Evolutionary conservation across 2,329 filamentous ascomycete species (phyloP).

Genomic region (Phyllosticta ampelicida): DNA sequence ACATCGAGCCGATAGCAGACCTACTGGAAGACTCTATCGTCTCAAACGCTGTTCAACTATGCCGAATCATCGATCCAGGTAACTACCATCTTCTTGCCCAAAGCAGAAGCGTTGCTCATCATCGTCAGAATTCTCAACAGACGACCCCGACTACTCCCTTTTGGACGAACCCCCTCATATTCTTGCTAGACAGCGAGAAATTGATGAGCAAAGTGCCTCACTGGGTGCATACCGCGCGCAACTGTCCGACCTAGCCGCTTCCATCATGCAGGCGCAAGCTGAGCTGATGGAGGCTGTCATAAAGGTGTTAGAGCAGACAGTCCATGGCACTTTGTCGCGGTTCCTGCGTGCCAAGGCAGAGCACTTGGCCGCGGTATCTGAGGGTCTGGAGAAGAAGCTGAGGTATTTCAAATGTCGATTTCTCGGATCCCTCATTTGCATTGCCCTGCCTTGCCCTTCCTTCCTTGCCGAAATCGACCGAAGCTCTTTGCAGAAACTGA

Average conservation of each 20-base stretch:
- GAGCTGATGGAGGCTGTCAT: constrained; percentile 29
- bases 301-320: constrained; percentile 35
- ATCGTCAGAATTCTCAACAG: constrained; percentile 2
- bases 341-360: constrained; percentile 33
- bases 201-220: background rate
- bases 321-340: constrained; percentile 35
- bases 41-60: constrained; percentile 21
- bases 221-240: constrained; percentile 21
- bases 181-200: background rate
- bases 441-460: background rate
- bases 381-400: constrained; percentile 32
- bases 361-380: constrained; percentile 31
- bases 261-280: constrained; percentile 28
- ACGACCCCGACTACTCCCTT: background rate
- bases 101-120: constrained; percentile 1
- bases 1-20: constrained; percentile 25
- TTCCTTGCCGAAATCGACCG: constrained; percentile 11
- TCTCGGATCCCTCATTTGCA: background rate
- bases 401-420: constrained; percentile 9
- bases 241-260: constrained; percentile 24
- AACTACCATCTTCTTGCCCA: background rate
- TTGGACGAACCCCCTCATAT: background rate
- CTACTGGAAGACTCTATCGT: constrained; percentile 25
- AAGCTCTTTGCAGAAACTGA: background rate
- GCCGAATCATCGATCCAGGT: constrained; percentile 21